These are phyloP conservation scores for Arthrinium puccinioides DNA, from an alignment of 2,329 filamentous ascomycete species.

Conservation along the genomic window DNA sequence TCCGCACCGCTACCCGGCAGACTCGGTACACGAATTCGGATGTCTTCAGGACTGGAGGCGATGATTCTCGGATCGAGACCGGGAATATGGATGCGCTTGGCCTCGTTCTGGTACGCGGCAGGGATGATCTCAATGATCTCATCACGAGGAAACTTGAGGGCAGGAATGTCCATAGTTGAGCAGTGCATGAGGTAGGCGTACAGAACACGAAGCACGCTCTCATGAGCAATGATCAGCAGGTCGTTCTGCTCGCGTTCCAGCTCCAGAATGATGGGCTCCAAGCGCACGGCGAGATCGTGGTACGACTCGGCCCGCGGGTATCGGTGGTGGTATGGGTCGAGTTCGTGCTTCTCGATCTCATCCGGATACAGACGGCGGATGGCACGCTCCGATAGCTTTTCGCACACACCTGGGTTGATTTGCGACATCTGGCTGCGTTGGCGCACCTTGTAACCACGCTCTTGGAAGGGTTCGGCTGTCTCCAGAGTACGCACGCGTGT, in stretches of 20 bases:
- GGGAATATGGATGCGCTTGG: slow-evolving; percentile 82
- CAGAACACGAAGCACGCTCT: slow-evolving; percentile 91
- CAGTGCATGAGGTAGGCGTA: slow-evolving; percentile 99
- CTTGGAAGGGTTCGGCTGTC: slow-evolving; percentile 75
- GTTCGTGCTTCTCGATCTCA: slow-evolving; percentile 85
- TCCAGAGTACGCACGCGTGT: slow-evolving; percentile 86
- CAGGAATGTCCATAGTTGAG: slow-evolving; percentile 88
- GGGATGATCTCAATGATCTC: slow-evolving; percentile 99
- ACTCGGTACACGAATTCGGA: slow-evolving; percentile 65
- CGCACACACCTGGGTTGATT: slow-evolving; percentile 91
- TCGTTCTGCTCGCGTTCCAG: slow-evolving; percentile 95
- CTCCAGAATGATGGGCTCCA: slow-evolving; percentile 96
- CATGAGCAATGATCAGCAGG: slow-evolving; percentile 95
- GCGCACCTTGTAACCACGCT: slow-evolving; percentile 74
- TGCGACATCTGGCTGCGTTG: slow-evolving; percentile 96
- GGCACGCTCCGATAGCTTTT: slow-evolving; percentile 78
- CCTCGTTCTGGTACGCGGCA: slow-evolving; percentile 93
- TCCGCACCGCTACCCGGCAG: slow-evolving; percentile 23
- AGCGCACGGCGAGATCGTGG: slow-evolving; percentile 93
- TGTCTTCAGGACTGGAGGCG: slow-evolving; percentile 72
- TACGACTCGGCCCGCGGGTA: slow-evolving; percentile 98
- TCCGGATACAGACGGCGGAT: slow-evolving; percentile 81
- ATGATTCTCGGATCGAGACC: slow-evolving; percentile 59
- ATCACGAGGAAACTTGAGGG: slow-evolving; percentile 86
- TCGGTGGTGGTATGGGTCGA: slow-evolving; percentile 93